phyloP scores from a whole-genome alignment of 148 eudicot genomes.

The Chenopodium quinoa region DNA sequence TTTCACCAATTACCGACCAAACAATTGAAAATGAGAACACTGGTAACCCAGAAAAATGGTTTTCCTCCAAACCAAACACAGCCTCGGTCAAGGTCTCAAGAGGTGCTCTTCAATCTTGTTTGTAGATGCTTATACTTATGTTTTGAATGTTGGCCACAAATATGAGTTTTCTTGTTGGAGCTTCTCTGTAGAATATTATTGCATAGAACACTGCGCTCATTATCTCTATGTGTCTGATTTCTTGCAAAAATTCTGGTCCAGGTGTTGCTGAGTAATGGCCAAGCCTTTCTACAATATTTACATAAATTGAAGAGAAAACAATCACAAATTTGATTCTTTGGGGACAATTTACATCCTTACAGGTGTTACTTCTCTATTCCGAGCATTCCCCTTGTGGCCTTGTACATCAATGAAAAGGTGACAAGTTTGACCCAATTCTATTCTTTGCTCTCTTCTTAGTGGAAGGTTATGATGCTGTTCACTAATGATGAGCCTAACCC shows the following conservation, averaged over 20 bases:
- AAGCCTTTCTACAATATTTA: slow-evolving; percentile 1
- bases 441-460: slow-evolving; percentile 12
- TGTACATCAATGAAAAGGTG: slow-evolving; percentile 22
- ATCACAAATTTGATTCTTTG: slow-evolving; percentile 4
- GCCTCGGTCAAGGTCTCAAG: not conserved
- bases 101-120: not conserved
- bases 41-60: too few relatives aligned
- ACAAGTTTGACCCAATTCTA: not conserved
- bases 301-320: slow-evolving; percentile 11
- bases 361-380: not conserved
- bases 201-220: not conserved
- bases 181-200: not conserved
- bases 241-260: slow-evolving; percentile 3
- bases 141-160: not conserved
- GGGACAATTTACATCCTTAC: not conserved
- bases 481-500: slow-evolving; percentile 10
- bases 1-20: too few relatives aligned
- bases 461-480: slow-evolving; percentile 4
- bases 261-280: not conserved
- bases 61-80: not conserved
- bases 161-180: not conserved
- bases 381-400: not conserved
- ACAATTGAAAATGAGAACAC: too few relatives aligned
- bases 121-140: not conserved
- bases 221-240: not conserved